phyloP scores from a whole-genome alignment of 2,329 filamentous ascomycete genomes.

The Colletotrichum kahawae region DNA sequence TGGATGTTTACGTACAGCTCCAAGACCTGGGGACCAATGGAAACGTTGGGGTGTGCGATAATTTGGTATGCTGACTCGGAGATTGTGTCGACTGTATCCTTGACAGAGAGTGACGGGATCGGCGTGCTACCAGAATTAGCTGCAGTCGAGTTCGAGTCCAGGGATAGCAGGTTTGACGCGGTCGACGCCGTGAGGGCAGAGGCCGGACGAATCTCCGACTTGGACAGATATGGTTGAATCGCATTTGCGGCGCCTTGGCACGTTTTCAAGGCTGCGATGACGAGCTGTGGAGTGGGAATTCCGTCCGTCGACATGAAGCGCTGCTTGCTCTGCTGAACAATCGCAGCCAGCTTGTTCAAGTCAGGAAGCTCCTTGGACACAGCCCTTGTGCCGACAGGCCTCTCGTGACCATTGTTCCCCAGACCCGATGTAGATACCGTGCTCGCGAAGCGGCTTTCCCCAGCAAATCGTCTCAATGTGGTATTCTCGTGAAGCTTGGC shows the following conservation, averaged over 20 bases:
- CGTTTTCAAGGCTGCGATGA: constrained; percentile 47
- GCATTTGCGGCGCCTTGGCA: constrained; percentile 50
- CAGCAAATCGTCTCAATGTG: constrained; percentile 1
- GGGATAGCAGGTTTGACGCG: constrained; percentile 37
- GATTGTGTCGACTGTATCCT: constrained; percentile 54
- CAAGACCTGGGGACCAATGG: constrained; percentile 78
- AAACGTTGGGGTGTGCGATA: constrained; percentile 75
- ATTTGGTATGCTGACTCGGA: constrained; percentile 71
- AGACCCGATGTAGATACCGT: background rate
- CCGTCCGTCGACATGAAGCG: constrained; percentile 49
- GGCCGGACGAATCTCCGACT: constrained; percentile 45
- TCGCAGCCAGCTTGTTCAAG: constrained; percentile 42
- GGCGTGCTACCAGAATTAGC: constrained; percentile 17
- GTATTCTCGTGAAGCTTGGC: constrained; percentile 10
- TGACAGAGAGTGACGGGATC: constrained; percentile 30
- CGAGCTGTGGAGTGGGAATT: constrained; percentile 49
- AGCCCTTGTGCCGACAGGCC: background rate
- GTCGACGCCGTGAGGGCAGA: constrained; percentile 50
- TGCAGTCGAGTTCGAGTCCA: constrained; percentile 30
- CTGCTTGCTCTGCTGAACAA: constrained; percentile 47
- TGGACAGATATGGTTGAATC: constrained; percentile 45
- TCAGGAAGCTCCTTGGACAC: constrained; percentile 35
- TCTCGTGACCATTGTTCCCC: constrained; percentile 1
- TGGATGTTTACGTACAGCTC: constrained; percentile 79
- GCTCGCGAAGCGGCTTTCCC: constrained; percentile 1